Percentiles rank a stretch among this genome's conserved stretches.
phyloP scores from a whole-genome alignment of 2,329 filamentous ascomycete genomes.

The Exophiala calicioides region DNA sequence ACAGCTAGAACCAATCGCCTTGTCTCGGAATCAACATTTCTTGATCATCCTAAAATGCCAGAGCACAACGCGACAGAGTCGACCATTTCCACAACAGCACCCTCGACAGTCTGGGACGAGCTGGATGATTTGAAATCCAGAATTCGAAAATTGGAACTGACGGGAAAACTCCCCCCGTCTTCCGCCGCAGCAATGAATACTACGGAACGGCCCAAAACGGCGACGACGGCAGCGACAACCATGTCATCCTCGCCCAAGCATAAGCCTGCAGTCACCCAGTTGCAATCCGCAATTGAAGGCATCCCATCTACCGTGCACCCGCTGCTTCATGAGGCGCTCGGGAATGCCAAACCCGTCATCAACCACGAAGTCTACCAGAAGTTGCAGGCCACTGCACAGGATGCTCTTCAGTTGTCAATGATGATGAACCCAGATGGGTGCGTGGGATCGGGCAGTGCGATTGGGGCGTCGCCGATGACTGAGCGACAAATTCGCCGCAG shows the following conservation, averaged over 20 bases:
- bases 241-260: constrained; percentile 87
- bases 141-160: constrained; percentile 85
- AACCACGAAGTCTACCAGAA: constrained; percentile 72
- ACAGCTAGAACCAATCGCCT: constrained; percentile 33
- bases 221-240: constrained; percentile 86
- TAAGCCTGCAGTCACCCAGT: constrained; percentile 43
- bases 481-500: constrained; percentile 88
- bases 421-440: constrained; percentile 57
- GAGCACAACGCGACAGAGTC: constrained; percentile 66
- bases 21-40: constrained; percentile 32
- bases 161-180: constrained; percentile 80
- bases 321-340: constrained; percentile 75
- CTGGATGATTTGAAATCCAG: constrained; percentile 92
- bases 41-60: constrained; percentile 39
- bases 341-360: constrained; percentile 72
- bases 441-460: constrained; percentile 59
- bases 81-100: constrained; percentile 80
- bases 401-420: constrained; percentile 75
- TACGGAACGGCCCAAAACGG: constrained; percentile 82
- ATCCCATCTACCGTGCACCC: constrained; percentile 62
- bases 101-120: constrained; percentile 96
- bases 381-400: constrained; percentile 76
- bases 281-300: constrained; percentile 47
- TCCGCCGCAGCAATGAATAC: constrained; percentile 77
- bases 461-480: constrained; percentile 49